Percentiles rank a stretch among this genome's conserved stretches.
These are phyloP conservation scores for Tuber indicum DNA, from an alignment of 495 filamentous ascomycete species.

Conservation along the genomic window DNA sequence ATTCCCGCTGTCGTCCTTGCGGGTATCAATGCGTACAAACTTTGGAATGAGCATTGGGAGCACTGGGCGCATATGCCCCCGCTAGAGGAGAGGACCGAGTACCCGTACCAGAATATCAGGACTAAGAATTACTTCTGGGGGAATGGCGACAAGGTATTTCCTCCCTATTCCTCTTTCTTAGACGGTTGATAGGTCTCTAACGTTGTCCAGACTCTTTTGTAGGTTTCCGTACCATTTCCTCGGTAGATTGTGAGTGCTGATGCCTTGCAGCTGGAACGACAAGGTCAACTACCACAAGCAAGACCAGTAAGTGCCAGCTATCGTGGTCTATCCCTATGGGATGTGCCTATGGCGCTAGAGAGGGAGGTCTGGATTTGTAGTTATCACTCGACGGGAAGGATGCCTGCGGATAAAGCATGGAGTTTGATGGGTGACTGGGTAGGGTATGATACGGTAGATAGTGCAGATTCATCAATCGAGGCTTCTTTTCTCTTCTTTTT, in stretches of 20 bases:
- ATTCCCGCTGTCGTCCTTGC: constrained; percentile 64
- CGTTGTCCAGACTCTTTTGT: constrained; percentile 56
- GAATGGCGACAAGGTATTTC: constrained; percentile 80
- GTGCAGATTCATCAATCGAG: not conserved
- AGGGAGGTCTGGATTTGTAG: not conserved
- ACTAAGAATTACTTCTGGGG: constrained; percentile 86
- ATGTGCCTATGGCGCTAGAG: not conserved
- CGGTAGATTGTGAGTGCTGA: constrained; percentile 11
- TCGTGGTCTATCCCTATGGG: not conserved
- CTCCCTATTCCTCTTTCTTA: not conserved
- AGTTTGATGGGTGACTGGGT: not conserved
- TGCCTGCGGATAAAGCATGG: not conserved
- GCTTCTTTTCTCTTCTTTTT: not conserved
- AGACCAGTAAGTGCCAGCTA: constrained; percentile 51
- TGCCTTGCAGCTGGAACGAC: constrained; percentile 71
- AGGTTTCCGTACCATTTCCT: constrained; percentile 45
- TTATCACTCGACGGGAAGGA: not conserved
- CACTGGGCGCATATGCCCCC: constrained; percentile 81
- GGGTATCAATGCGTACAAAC: constrained; percentile 70
- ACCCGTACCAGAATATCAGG: constrained; percentile 90
- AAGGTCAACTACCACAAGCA: constrained; percentile 94
- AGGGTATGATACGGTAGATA: not conserved
- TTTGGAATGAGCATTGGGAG: constrained; percentile 94
- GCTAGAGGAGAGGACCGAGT: constrained; percentile 79
- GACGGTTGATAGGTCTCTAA: constrained; percentile 41